Evolutionary conservation across 495 filamentous ascomycete genomes (phyloP).

Genomic region (Extremus antarcticus): DNA sequence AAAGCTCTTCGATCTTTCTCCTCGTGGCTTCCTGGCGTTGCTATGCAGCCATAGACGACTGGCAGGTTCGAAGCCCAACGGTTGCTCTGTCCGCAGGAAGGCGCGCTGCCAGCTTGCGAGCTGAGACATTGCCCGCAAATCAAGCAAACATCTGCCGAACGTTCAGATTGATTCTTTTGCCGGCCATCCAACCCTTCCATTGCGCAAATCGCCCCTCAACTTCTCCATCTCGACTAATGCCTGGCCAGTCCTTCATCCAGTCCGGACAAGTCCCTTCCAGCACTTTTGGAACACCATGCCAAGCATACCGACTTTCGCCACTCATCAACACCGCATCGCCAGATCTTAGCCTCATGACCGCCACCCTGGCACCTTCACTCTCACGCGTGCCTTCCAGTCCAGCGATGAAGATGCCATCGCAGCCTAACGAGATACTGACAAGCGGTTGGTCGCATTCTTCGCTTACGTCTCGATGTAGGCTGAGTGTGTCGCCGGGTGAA

Average conservation of each 20-base stretch:
- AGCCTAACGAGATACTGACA: constrained; percentile 78
- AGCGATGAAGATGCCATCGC: constrained; percentile 73
- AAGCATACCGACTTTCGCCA: constrained; percentile 41
- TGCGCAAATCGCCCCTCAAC: constrained; percentile 37
- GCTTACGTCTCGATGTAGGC: constrained; percentile 81
- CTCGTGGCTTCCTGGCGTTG: no score
- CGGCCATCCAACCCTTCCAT: constrained; percentile 77
- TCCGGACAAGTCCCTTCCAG: constrained; percentile 64
- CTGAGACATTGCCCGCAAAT: no score
- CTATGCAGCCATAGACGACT: no score
- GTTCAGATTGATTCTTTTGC: constrained; percentile 82
- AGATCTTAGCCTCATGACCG: constrained; percentile 75
- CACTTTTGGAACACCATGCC: constrained; percentile 87
- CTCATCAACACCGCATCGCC: constrained; percentile 53
- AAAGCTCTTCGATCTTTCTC: no score
- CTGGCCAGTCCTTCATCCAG: constrained; percentile 66
- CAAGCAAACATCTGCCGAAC: constrained; percentile 76
- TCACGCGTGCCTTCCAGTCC: constrained; percentile 36
- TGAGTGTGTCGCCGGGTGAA: constrained; percentile 74
- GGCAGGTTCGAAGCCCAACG: no score
- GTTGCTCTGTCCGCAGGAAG: no score
- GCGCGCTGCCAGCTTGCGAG: no score
- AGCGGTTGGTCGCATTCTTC: constrained; percentile 65
- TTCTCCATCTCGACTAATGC: background rate
- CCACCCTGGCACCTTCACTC: constrained; percentile 35